Evolutionary conservation across 345 rosid species (phyloP).

Genomic region (Brassica nigra): DNA sequence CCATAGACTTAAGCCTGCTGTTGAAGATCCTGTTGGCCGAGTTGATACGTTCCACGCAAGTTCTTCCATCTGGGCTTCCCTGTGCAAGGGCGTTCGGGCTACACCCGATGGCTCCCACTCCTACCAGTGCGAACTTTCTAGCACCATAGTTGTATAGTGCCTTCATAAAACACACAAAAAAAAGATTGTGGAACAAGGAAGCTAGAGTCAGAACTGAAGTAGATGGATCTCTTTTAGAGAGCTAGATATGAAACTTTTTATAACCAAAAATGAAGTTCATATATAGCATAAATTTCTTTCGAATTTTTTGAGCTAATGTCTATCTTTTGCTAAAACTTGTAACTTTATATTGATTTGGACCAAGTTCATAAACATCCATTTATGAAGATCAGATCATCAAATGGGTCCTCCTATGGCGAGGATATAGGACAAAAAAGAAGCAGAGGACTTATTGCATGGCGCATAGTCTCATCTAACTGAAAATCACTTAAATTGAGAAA

Average conservation of each 20-base stretch:
- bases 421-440: neutral
- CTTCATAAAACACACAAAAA: constrained; percentile 38
- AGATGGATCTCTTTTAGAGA: neutral
- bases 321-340: constrained; percentile 1
- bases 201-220: neutral
- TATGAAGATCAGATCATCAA: neutral
- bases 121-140: constrained; percentile 74
- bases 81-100: constrained; percentile 76
- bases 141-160: constrained; percentile 70
- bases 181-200: constrained; percentile 5
- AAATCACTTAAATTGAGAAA: neutral
- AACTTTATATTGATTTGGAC: constrained; percentile 1
- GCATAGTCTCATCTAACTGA: neutral
- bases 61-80: constrained; percentile 62
- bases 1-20: constrained; percentile 62
- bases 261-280: constrained; percentile 6
- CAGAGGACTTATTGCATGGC: neutral
- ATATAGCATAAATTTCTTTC: neutral
- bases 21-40: constrained; percentile 72
- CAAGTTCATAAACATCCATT: constrained; percentile 4
- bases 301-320: neutral
- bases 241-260: neutral
- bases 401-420: neutral
- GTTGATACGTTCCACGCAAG: constrained; percentile 65
- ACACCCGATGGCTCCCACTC: constrained; percentile 88